phyloP scores from a whole-genome alignment of 2,329 filamentous ascomycete genomes.

The Tothia fuscella region DNA sequence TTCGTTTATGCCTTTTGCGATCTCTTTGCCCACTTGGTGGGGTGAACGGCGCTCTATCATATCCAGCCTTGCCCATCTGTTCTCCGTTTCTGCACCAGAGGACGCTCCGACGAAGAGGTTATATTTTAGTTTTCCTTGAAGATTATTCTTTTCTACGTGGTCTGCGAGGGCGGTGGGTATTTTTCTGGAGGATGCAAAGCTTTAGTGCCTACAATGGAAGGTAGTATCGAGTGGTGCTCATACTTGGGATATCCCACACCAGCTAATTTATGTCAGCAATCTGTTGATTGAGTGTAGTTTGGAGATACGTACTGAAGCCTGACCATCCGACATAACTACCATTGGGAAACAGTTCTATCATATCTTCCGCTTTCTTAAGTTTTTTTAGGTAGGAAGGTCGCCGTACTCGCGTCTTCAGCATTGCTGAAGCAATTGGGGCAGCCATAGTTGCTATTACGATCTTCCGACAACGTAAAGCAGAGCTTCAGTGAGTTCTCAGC shows the following conservation, averaged over 20 bases:
- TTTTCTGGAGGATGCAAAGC: constrained; percentile 33
- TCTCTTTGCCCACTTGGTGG: constrained; percentile 83
- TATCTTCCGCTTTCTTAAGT: constrained; percentile 65
- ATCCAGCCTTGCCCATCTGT: constrained; percentile 76
- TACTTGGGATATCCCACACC: constrained; percentile 83
- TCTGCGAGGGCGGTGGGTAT: constrained; percentile 75
- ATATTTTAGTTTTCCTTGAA: constrained; percentile 78
- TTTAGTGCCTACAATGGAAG: not conserved
- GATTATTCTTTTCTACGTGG: constrained; percentile 74
- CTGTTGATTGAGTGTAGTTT: no score
- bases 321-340: constrained; percentile 83
- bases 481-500: no score
- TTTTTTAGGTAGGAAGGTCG: constrained; percentile 70
- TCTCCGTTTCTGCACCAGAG: constrained; percentile 80
- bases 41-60: constrained; percentile 82
- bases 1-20: constrained; percentile 81
- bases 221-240: constrained; percentile 19
- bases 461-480: no score
- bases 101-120: constrained; percentile 83
- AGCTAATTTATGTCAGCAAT: not conserved
- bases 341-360: constrained; percentile 72
- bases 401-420: constrained; percentile 63
- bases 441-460: no score
- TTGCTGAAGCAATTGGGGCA: constrained; percentile 48
- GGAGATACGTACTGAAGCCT: no score